Conservation (phyloP, 1,284 basidiomycete species). For the Cryptococcus sp. region DNA sequence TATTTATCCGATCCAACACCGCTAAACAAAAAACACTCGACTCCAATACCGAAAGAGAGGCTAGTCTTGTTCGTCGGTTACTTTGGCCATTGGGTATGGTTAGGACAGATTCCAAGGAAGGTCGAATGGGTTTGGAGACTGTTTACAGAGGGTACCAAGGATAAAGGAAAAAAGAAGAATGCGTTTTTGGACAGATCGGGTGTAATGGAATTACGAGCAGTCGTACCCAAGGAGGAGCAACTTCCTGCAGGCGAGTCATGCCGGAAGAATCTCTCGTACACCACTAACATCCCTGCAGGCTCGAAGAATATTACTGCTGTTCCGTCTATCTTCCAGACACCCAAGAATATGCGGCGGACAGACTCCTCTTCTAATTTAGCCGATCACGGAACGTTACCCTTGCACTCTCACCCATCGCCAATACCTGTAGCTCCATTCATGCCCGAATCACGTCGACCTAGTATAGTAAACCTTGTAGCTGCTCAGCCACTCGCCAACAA, state of each 20-base stretch:
- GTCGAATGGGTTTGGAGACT: conserved; percentile 34
- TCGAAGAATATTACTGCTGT: neutral
- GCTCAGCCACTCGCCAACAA: conserved; percentile 20
- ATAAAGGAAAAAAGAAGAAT: conserved; percentile 37
- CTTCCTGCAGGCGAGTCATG: neutral
- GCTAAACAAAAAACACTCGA: conserved; percentile 15
- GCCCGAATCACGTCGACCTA: conserved; percentile 34
- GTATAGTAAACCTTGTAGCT: conserved; percentile 25
- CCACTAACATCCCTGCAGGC: neutral
- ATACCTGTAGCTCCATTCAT: conserved; percentile 23
- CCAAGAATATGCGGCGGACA: conserved; percentile 15
- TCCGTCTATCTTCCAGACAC: conserved; percentile 4
- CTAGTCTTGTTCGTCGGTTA: conserved; percentile 34
- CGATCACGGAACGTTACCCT: conserved; percentile 38
- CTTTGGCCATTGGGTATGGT: conserved; percentile 36
- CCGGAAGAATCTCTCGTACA: no score
- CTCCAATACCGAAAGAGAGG: conserved; percentile 19
- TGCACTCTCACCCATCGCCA: conserved; percentile 43
- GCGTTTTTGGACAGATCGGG: conserved; percentile 30
- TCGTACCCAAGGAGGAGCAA: conserved; percentile 34
- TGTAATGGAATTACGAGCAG: conserved; percentile 35
- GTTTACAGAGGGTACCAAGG: conserved; percentile 19
- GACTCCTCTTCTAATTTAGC: conserved; percentile 17
- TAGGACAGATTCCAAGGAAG: conserved; percentile 30
- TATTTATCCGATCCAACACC: conserved; percentile 31